Percentiles rank a stretch among this genome's conserved stretches.
phyloP scores from a whole-genome alignment of 352 stramenopile genomes.

The Thalassiosira mediterranea region DNA sequence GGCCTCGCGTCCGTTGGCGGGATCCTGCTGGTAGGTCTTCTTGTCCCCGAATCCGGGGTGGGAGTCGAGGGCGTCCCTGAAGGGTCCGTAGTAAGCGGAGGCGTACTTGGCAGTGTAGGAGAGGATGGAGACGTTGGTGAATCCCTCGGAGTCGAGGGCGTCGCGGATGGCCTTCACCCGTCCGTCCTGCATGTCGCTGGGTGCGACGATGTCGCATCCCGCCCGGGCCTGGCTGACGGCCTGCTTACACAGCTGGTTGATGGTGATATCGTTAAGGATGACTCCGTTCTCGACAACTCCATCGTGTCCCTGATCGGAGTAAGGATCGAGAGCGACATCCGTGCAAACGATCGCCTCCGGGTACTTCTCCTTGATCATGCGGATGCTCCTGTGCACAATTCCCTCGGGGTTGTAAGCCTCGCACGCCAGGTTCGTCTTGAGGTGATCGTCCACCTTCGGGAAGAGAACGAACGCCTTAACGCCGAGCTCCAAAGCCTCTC shows the following conservation, averaged over 20 bases:
- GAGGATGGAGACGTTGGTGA: constrained; percentile 98
- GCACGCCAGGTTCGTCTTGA: constrained; percentile 88
- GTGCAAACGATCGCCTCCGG: constrained; percentile 87
- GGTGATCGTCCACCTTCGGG: constrained; percentile 85
- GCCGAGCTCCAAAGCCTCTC: constrained; percentile 82
- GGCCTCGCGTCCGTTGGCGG: constrained; percentile 88
- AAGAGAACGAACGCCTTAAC: constrained; percentile 88
- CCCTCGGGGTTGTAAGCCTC: constrained; percentile 89
- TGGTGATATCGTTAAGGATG: constrained; percentile 96
- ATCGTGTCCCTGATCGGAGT: constrained; percentile 90
- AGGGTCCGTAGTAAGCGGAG: constrained; percentile 82
- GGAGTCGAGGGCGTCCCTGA: constrained; percentile 95
- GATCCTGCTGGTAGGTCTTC: constrained; percentile 98
- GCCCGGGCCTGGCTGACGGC: constrained; percentile 94
- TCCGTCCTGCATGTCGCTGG: constrained; percentile 93
- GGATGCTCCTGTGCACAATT: constrained; percentile 87
- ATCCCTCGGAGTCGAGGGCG: constrained; percentile 93
- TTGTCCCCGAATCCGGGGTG: constrained; percentile 91
- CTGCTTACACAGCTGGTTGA: constrained; percentile 95
- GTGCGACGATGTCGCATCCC: constrained; percentile 96
- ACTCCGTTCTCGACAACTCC: constrained; percentile 93
- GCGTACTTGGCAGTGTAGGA: constrained; percentile 97
- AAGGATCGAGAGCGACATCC: constrained; percentile 91
- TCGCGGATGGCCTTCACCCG: constrained; percentile 94
- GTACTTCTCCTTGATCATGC: constrained; percentile 87